Evolutionary conservation across 495 filamentous ascomycete species (phyloP).

Genomic region (Neurospora discreta): DNA sequence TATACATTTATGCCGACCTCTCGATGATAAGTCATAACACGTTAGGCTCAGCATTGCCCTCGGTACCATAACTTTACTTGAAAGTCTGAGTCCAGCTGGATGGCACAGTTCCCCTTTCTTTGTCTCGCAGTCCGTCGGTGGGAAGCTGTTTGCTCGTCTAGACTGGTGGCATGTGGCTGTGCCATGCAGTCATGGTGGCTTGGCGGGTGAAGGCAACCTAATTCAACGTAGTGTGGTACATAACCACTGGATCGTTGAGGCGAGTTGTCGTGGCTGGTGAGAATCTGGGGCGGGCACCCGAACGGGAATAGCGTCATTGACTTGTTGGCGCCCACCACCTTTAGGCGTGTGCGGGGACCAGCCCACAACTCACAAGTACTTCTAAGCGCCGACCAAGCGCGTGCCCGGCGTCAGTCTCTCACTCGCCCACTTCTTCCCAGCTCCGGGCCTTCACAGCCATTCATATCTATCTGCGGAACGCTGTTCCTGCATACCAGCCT

Average conservation of each 20-base stretch:
- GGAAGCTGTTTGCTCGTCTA: neutral
- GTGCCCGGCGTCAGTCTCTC: slow-evolving; percentile 1
- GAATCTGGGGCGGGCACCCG: neutral
- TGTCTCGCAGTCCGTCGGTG: neutral
- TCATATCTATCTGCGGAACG: slow-evolving; percentile 4
- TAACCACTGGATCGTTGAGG: neutral
- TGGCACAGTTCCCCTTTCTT: neutral
- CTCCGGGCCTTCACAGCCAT: slow-evolving; percentile 8
- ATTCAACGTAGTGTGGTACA: neutral
- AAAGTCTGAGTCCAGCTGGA: neutral
- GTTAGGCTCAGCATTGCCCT: neutral
- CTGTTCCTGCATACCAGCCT: slow-evolving; percentile 10
- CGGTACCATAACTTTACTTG: neutral
- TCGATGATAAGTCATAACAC: neutral
- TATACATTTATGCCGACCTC: neutral
- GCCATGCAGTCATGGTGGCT: neutral
- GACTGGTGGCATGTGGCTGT: neutral
- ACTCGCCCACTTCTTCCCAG: neutral
- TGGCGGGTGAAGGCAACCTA: neutral
- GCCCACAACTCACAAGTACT: neutral
- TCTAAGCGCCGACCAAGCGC: slow-evolving; percentile 24
- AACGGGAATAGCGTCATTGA: neutral
- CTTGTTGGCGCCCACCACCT: neutral
- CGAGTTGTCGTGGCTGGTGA: neutral
- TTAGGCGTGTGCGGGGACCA: neutral